phyloP scores from a whole-genome alignment of 1,284 basidiomycete species.

The Ustilago esculenta region DNA sequence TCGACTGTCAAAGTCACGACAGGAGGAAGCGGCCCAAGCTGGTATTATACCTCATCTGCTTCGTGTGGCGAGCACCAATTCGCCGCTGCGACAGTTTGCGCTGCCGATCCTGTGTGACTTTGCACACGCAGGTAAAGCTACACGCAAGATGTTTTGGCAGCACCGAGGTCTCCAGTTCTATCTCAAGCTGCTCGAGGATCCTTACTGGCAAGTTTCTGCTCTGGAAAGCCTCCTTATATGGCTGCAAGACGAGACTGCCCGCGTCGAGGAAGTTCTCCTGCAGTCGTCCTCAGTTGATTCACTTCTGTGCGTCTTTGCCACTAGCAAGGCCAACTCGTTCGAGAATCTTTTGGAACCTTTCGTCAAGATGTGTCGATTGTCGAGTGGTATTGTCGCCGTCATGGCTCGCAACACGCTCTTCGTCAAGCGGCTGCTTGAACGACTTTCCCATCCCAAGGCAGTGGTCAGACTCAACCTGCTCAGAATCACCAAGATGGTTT shows the following conservation, averaged over 20 bases:
- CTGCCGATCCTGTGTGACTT: slow-evolving; percentile 87
- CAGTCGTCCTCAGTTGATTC: slow-evolving; percentile 77
- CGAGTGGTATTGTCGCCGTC: slow-evolving; percentile 77
- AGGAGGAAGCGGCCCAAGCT: slow-evolving; percentile 95
- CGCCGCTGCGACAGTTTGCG: slow-evolving; percentile 94
- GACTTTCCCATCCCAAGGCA: slow-evolving; percentile 78
- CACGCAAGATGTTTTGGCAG: slow-evolving; percentile 61
- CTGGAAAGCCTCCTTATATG: slow-evolving; percentile 90
- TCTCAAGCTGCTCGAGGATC: slow-evolving; percentile 83
- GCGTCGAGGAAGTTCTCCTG: slow-evolving; percentile 87
- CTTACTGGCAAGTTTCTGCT: slow-evolving; percentile 94
- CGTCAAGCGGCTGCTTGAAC: slow-evolving; percentile 85
- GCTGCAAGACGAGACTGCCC: slow-evolving; percentile 92
- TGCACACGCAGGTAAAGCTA: slow-evolving; percentile 59
- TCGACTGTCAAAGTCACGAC: slow-evolving; percentile 68
- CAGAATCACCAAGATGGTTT: slow-evolving; percentile 82
- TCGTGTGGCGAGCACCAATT: slow-evolving; percentile 83
- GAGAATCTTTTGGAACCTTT: slow-evolving; percentile 89
- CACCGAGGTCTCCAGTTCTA: slow-evolving; percentile 73
- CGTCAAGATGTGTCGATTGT: slow-evolving; percentile 81
- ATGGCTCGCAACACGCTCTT: slow-evolving; percentile 80
- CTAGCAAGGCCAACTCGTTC: slow-evolving; percentile 84
- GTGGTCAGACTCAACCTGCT: slow-evolving; percentile 90
- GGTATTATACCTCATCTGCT: slow-evolving; percentile 92
- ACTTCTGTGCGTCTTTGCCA: slow-evolving; percentile 83